Base-by-base conservation (phyloP, 2,329 filamentous ascomycete genomes). In the Epichloe brachyelytri region DNA sequence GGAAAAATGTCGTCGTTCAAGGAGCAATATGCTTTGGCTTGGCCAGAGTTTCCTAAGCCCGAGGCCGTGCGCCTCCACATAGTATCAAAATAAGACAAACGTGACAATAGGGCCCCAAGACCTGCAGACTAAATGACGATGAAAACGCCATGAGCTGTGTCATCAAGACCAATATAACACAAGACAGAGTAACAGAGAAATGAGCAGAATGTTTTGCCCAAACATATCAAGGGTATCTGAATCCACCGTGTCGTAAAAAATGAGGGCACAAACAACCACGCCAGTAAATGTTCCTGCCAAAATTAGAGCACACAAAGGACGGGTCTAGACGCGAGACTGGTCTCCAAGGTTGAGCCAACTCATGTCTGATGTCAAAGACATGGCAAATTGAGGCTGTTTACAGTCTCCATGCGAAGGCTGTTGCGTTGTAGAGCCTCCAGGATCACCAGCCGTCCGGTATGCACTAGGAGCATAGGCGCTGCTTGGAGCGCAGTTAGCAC, bases 271-370 rank as follows among this genome's bases (percentile, higher is more conserved):
- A 20, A 20, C 7, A 39, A 17, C 17, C 20, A 37, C 39, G 51
- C 44, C 38, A 39, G 20, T 15, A 51, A 33, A 33, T 30, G 11
- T 39, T 45, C n/a, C 20, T 20, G 14, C 34, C 14, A 30, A 20
- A 40, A 45, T 26, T 12, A 33, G 19, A 20, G 14, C 38, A 43
- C 14, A 34, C 33, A 20, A 22, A 20, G 7, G 10, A 22, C 4
- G 15, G 38, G 30, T 30, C 37, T 49, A 54, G 39, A 51, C 45
- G 53, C 60, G 62, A 41, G 60, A 56, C 38, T 64, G 62, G 38
- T 77, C 76, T 45, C 80, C 82, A 17, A 89, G 72, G 61, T 89
- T 88, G 56, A 90, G 68, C 86, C 86, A 90, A 67, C 83, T 87
- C 83, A 89, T 86, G 64, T 89, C 86, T 48, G 75, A 76, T 6